phyloP scores from a whole-genome alignment of 108 stramenopile species.

The Pseudonitzschia multistriata region DNA sequence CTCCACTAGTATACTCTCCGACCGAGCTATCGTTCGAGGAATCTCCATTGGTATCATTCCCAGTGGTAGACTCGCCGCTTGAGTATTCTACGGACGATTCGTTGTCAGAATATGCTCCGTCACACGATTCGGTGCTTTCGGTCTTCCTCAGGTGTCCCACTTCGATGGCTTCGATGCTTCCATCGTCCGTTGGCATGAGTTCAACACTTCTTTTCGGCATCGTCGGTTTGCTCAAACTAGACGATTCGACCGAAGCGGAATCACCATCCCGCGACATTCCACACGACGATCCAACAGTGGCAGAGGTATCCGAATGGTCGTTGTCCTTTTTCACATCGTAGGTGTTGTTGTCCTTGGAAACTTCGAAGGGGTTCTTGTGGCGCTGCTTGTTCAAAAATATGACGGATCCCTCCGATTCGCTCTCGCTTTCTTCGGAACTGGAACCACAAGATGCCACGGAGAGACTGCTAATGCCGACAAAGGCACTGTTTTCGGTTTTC shows the following conservation, averaged over 20 bases:
- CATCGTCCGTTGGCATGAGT: background rate
- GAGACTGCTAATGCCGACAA: background rate
- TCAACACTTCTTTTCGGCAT: background rate
- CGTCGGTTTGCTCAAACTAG: background rate
- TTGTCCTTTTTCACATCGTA: background rate
- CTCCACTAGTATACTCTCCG: background rate
- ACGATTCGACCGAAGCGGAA: background rate
- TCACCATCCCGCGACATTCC: background rate
- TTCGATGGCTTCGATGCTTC: constrained; percentile 7
- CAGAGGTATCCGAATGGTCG: background rate
- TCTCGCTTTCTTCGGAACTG: constrained; percentile 5
- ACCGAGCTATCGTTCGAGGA: background rate
- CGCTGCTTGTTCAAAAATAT: background rate
- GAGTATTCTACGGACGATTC: background rate
- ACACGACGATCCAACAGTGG: background rate
- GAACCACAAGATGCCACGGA: background rate
- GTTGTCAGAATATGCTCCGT: background rate
- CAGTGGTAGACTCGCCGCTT: background rate
- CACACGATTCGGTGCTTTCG: background rate
- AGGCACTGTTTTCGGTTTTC: background rate
- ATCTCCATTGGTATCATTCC: background rate
- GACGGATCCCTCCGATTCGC: background rate
- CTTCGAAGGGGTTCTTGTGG: constrained; percentile 1
- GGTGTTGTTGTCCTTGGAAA: background rate
- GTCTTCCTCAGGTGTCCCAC: background rate